A percentile compares a stretch with the other conserved stretches of the same genome.
Evolutionary conservation across 371 early-diverging fungal species (phyloP).

Genomic region (Rhizopus sp.): DNA sequence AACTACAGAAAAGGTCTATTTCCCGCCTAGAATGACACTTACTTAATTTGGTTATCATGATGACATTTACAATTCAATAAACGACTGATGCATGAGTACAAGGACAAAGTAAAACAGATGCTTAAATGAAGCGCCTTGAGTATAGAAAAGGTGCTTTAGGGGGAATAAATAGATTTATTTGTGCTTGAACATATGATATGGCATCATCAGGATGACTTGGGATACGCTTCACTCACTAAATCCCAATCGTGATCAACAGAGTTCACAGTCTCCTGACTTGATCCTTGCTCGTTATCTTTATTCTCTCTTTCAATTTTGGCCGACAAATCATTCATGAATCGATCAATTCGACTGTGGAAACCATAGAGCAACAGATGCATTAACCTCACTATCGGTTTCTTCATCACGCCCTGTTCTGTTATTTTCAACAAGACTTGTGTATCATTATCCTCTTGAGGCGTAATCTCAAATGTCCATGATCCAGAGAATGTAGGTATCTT

Average conservation of each 20-base stretch:
- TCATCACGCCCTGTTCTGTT: conserved; percentile 49
- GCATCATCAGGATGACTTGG: neutral
- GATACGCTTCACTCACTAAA: conserved; percentile 1
- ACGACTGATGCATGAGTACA: no score
- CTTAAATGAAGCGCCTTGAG: no score
- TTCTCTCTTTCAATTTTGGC: conserved; percentile 8
- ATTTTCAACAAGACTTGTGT: conserved; percentile 29
- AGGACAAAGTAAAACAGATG: no score
- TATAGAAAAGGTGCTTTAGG: no score
- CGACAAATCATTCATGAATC: conserved; percentile 40
- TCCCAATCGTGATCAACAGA: neutral
- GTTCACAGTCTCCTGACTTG: neutral
- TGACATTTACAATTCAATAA: no score
- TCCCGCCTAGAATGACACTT: no score
- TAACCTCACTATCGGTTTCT: conserved; percentile 43
- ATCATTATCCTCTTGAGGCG: conserved; percentile 18
- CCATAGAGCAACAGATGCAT: conserved; percentile 42
- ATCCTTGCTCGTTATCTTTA: conserved; percentile 9
- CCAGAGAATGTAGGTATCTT: conserved; percentile 32
- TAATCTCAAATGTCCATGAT: conserved; percentile 35
- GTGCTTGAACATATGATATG: no score
- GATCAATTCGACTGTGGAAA: conserved; percentile 42
- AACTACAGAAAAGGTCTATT: no score
- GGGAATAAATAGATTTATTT: no score
- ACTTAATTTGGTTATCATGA: no score